These are phyloP conservation scores for Globisporangium emineosum DNA, from an alignment of 352 stramenopile species.

Conservation along the genomic window DNA sequence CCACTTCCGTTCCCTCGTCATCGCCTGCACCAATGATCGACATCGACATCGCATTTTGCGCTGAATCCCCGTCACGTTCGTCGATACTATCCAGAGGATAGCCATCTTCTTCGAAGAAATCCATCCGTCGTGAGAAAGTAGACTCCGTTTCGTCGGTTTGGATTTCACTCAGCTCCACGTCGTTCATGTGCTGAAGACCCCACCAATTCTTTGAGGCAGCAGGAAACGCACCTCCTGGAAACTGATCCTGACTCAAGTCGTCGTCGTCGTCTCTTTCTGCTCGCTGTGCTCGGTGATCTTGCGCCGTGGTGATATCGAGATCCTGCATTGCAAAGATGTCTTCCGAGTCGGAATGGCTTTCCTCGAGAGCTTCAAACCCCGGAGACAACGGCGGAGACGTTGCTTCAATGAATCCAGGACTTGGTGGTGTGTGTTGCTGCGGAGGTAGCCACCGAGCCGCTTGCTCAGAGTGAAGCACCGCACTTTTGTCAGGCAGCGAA, in stretches of 20 bases:
- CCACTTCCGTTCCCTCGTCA: conserved; percentile 72
- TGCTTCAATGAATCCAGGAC: conserved; percentile 9
- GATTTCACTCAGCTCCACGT: conserved; percentile 72
- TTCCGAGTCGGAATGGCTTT: conserved; percentile 10
- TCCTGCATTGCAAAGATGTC: conserved; percentile 22
- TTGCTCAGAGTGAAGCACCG: conserved; percentile 47
- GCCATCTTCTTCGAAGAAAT: conserved; percentile 49
- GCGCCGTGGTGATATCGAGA: conserved; percentile 2
- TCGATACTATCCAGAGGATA: conserved; percentile 17
- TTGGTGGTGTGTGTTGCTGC: conserved; percentile 9
- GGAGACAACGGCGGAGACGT: conserved; percentile 25
- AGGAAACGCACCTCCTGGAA: conserved; percentile 48
- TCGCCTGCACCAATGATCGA: conserved; percentile 73
- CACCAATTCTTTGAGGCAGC: conserved; percentile 76
- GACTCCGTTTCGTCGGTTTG: conserved; percentile 76
- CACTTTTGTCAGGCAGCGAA: conserved; percentile 37
- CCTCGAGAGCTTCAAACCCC: conserved; percentile 27
- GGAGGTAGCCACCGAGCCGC: conserved; percentile 59
- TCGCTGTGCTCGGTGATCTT: neutral
- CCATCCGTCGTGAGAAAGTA: conserved; percentile 60
- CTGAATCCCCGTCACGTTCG: conserved; percentile 17
- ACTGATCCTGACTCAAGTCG: conserved; percentile 35
- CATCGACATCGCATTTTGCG: conserved; percentile 65
- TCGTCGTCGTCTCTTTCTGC: conserved; percentile 38
- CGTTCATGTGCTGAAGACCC: conserved; percentile 45